Base-by-base conservation (phyloP, 139 green algal species). In the Chlamydomonas incerta region DNA sequence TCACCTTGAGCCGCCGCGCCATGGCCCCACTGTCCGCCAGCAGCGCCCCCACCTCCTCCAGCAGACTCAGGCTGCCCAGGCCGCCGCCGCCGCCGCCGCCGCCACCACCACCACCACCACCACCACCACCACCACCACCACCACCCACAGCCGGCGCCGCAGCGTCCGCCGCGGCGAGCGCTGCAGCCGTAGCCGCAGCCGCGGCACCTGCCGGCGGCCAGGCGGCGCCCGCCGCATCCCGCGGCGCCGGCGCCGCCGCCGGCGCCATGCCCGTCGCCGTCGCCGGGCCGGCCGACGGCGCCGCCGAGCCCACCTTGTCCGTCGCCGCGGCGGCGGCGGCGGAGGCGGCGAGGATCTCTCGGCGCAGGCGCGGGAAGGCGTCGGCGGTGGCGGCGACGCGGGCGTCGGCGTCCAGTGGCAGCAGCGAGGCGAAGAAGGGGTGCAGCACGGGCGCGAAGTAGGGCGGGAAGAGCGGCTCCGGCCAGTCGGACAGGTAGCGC, bases 401-500 rank as follows among this genome's bases (percentile, higher is more conserved):
- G 11, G 87, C 90, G 70, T 98, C 94, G 21, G 92, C 75, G 79
- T 96, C 94, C 57, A 96, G 41, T 0, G 81, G 74, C 81, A 97
- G 90, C 82, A 96, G 83, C 26, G 74, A 87, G 3, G 82, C 79
- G 62, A 94, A 95, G 87, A 97, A 95, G 20, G 93, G 90, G 87
- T 96, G 93, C 80, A 97, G 88, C 69, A 90, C 77, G 31, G 82
- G 28, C 0, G 75, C 55, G 58, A 98, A 96, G 80, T 92, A 96
- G 52, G 82, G 50, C 2, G 96, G 96, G 88, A 98, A 96, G 26
- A 95, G 81, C 20, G 47, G 57, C 10, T 90, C 86, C 13, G 37
- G 81, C 89, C 91, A 96, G 41, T 65, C 72, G 0, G 88, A 74
- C 26, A 99, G 89, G 92, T 98, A 99, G 33, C 91, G 91, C 3